Conservation (phyloP, 2,329 filamentous ascomycete genomes). For the Hymenoscyphus repandus region DNA sequence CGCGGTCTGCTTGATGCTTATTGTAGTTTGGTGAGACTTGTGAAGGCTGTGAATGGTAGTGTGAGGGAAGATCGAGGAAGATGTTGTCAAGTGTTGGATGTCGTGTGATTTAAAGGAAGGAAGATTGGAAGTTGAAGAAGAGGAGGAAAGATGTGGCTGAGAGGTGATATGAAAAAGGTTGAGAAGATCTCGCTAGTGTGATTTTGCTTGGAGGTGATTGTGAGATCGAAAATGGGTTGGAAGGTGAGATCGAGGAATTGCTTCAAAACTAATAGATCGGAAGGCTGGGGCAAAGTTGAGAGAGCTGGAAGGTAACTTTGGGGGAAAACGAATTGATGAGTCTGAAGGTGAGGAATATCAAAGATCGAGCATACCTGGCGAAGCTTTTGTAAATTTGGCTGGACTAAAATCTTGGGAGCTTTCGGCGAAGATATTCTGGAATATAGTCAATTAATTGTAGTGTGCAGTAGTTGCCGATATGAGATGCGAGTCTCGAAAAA, state of each 20-base stretch:
- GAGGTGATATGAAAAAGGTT: neutral
- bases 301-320: neutral
- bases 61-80: neutral
- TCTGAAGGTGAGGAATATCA: too few relatives aligned
- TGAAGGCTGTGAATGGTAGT: neutral
- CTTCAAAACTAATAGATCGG: neutral
- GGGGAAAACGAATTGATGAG: neutral
- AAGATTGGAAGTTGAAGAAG: neutral
- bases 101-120: neutral
- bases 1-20: too few relatives aligned
- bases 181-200: neutral
- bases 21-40: neutral
- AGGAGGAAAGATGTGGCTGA: neutral
- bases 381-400: neutral
- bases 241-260: neutral
- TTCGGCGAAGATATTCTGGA: too few relatives aligned
- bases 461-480: too few relatives aligned
- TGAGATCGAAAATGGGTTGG: neutral
- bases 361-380: neutral
- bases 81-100: neutral
- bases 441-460: too few relatives aligned
- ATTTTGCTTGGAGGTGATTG: neutral
- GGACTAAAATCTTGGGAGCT: too few relatives aligned
- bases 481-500: too few relatives aligned
- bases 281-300: neutral